Evolutionary conservation across 2,329 filamentous ascomycete genomes (phyloP).

Genomic region (Cordyceps cateniannulata): DNA sequence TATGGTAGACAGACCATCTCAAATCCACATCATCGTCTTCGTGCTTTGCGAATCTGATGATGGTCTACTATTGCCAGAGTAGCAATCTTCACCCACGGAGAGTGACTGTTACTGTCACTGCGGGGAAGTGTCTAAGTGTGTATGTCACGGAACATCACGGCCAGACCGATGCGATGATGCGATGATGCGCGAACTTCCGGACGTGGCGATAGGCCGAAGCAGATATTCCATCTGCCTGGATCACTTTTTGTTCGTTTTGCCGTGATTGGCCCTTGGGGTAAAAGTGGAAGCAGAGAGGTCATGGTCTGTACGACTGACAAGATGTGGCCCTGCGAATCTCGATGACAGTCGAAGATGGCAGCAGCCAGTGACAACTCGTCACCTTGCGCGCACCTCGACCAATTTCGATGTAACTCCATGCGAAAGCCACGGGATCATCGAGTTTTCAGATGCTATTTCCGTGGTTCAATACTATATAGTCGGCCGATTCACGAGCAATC

Average conservation of each 20-base stretch:
- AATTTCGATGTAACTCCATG: background rate
- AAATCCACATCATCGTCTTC: background rate
- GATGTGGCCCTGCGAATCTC: too few relatives aligned
- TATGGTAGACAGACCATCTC: background rate
- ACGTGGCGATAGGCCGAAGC: background rate
- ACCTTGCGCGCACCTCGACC: background rate
- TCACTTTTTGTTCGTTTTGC: background rate
- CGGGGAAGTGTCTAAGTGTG: background rate
- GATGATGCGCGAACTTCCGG: background rate
- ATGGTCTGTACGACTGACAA: background rate
- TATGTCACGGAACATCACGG: background rate
- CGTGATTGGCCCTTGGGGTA: background rate
- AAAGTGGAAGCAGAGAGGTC: background rate
- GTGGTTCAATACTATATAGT: background rate
- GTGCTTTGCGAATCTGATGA: background rate
- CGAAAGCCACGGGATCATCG: background rate
- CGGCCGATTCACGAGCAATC: background rate
- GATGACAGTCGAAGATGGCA: background rate
- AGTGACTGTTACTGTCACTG: background rate
- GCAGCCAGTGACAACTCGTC: background rate
- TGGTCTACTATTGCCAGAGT: background rate
- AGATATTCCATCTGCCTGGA: background rate
- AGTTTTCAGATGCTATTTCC: background rate
- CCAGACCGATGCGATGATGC: too few relatives aligned
- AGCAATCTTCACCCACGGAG: background rate